These are phyloP conservation scores for Xerocomellus amylosporus DNA, from an alignment of 768 basidiomycete species.

Conservation along the genomic window DNA sequence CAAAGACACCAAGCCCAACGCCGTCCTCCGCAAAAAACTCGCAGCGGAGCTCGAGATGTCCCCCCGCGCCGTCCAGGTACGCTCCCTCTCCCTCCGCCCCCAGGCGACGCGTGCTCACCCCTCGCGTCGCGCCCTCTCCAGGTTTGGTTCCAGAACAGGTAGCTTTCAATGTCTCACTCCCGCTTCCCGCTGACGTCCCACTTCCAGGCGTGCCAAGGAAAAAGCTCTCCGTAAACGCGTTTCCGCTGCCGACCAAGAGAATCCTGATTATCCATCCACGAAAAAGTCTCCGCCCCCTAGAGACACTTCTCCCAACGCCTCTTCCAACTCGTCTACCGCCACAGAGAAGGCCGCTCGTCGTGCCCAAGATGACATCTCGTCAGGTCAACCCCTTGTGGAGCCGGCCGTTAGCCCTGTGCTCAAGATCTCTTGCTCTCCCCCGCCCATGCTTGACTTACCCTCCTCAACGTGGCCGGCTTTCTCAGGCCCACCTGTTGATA, in stretches of 20 bases:
- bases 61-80: slow-evolving; percentile 90
- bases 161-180: slow-evolving; percentile 14
- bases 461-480: slow-evolving; percentile 34
- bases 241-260: slow-evolving; percentile 22
- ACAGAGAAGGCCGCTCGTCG: slow-evolving; percentile 36
- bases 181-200: slow-evolving; percentile 12
- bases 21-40: slow-evolving; percentile 71
- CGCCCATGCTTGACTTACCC: slow-evolving; percentile 9
- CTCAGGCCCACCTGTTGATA: slow-evolving; percentile 28
- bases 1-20: slow-evolving; percentile 89
- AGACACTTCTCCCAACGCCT: slow-evolving; percentile 31
- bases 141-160: slow-evolving; percentile 94
- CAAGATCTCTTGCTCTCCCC: slow-evolving; percentile 25
- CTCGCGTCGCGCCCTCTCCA: slow-evolving; percentile 35
- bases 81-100: slow-evolving; percentile 17
- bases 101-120: slow-evolving; percentile 19
- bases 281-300: slow-evolving; percentile 14
- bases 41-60: slow-evolving; percentile 88
- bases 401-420: slow-evolving; percentile 12
- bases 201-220: slow-evolving; percentile 74
- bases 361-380: slow-evolving; percentile 12
- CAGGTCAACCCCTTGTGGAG: slow-evolving; percentile 3
- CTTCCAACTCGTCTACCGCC: slow-evolving; percentile 37
- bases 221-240: slow-evolving; percentile 63
- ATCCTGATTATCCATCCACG: background rate